A percentile compares a stretch with the other conserved stretches of the same genome.
These are phyloP conservation scores for Mrakia blollopis DNA, from an alignment of 768 basidiomycete species.

Conservation along the genomic window DNA sequence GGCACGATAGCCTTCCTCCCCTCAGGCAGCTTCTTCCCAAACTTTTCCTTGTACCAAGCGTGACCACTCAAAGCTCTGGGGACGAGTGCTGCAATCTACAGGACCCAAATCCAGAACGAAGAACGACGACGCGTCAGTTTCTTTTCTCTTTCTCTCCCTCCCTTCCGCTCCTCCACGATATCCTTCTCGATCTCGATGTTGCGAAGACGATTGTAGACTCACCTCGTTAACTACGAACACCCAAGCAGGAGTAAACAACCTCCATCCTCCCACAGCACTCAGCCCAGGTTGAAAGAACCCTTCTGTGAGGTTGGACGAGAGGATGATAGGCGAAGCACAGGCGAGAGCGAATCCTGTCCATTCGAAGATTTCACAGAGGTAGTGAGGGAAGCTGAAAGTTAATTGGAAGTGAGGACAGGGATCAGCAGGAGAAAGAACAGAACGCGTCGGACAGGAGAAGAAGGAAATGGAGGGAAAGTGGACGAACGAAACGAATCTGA, in stretches of 20 bases:
- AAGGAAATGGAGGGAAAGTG: background rate
- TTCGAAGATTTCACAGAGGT: conserved; percentile 5
- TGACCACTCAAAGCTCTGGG: background rate
- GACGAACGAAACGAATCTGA: conserved; percentile 1
- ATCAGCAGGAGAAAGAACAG: background rate
- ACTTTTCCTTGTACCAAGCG: background rate
- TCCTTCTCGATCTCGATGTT: too few species aligned
- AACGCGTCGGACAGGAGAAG: background rate
- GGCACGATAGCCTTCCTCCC: conserved; percentile 2
- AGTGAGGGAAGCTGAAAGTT: background rate
- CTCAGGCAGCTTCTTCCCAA: background rate
- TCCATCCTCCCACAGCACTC: background rate
- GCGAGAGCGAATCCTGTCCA: conserved; percentile 10
- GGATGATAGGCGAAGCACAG: conserved; percentile 3
- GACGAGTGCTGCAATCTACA: background rate
- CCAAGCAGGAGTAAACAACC: conserved; percentile 8
- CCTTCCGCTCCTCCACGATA: too few species aligned
- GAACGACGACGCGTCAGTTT: background rate
- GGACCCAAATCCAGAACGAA: background rate
- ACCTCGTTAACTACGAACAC: conserved; percentile 7
- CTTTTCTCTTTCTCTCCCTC: background rate
- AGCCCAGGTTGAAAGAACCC: background rate
- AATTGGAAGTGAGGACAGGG: background rate
- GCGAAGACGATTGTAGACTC: background rate
- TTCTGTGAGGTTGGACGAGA: background rate